Evolutionary conservation across 495 filamentous ascomycete species (phyloP), one percentile per base, ranked within the genome.

Genomic region (Lophiostoma macrostomum): DNA sequence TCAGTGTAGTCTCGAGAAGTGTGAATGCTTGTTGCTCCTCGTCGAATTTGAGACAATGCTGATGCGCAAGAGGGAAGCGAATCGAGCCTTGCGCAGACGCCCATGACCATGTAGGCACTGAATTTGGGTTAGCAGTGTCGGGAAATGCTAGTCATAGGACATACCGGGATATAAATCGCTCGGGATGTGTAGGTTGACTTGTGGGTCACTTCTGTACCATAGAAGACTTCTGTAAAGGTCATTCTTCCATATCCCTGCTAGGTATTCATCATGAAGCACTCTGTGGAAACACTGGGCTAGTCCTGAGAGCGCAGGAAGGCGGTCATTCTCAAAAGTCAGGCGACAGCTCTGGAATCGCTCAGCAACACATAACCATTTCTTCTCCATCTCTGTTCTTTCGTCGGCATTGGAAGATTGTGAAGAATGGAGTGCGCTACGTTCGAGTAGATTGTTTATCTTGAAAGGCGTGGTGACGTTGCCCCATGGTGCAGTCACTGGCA

Each of bases 221-320:
- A 51, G 48, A 16, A 51, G 13, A 10, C 48, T 28, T 24, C 22
- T 4, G 3, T 31, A 4, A 23, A 51, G 5, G 30, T 51, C 27
- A 3, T 42, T 45, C 24, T 18, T 18, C 56, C 56, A 60, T 31
- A 60, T 10, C 13, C 51, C 50, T 25, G 56, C 56, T 5, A 60
- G 7, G 27, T 56, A 60, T 28, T 36, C 11, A 43, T 38, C 36
- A 5, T 35, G 12, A 10, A 44, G 29, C 4, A 8, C 10, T 14
- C 35, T 29, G 34, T 34, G 7, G 28, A 41, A 4, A 54, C 54
- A 5, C 47, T 53, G 19, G 13, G 58, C 66, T 12, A 71, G 44
- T 18, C 70, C 70, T 12, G 65, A 57, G 23, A 73, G 23, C 3
- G 69, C 70, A 4, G 50, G 50, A 6, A 53, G 44, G 3, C 3